These are phyloP conservation scores for Aspergillus udagawae DNA, from an alignment of 2,329 filamentous ascomycete genomes.

Conservation along the genomic window DNA sequence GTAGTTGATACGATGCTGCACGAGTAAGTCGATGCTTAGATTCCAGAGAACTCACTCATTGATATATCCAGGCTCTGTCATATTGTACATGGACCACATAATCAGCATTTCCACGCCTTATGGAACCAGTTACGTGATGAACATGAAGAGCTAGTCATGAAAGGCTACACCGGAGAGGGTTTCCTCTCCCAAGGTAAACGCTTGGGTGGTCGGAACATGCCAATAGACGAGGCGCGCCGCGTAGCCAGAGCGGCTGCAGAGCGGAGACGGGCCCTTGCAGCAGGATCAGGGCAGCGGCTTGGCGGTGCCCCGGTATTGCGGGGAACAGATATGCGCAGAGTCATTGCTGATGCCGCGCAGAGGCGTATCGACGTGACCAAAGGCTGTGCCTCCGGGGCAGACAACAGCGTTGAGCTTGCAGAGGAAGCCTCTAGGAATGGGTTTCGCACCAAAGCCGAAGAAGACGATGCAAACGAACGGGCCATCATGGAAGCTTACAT, in stretches of 20 bases:
- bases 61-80: slow-evolving; percentile 61
- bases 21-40: slow-evolving; percentile 49
- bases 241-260: slow-evolving; percentile 72
- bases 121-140: slow-evolving; percentile 90
- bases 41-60: slow-evolving; percentile 4
- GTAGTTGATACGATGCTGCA: slow-evolving; percentile 90
- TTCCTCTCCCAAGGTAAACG: slow-evolving; percentile 73
- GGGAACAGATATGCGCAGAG: slow-evolving; percentile 65
- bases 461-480: slow-evolving; percentile 82
- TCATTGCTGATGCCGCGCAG: slow-evolving; percentile 69
- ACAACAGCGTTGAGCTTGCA: slow-evolving; percentile 62
- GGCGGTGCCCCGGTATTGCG: slow-evolving; percentile 59
- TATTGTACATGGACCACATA: slow-evolving; percentile 77
- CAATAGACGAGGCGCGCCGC: slow-evolving; percentile 68
- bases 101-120: slow-evolving; percentile 74
- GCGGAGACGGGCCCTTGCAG: slow-evolving; percentile 56
- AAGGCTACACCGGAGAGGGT: slow-evolving; percentile 87
- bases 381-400: slow-evolving; percentile 71
- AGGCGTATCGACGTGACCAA: slow-evolving; percentile 62
- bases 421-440: slow-evolving; percentile 67
- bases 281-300: slow-evolving; percentile 66
- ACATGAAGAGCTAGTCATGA: slow-evolving; percentile 68
- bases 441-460: slow-evolving; percentile 78
- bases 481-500: slow-evolving; percentile 83
- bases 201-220: slow-evolving; percentile 65